These are phyloP conservation scores for Aspergillus awamori DNA, from an alignment of 2,329 filamentous ascomycete genomes.

Conservation along the genomic window DNA sequence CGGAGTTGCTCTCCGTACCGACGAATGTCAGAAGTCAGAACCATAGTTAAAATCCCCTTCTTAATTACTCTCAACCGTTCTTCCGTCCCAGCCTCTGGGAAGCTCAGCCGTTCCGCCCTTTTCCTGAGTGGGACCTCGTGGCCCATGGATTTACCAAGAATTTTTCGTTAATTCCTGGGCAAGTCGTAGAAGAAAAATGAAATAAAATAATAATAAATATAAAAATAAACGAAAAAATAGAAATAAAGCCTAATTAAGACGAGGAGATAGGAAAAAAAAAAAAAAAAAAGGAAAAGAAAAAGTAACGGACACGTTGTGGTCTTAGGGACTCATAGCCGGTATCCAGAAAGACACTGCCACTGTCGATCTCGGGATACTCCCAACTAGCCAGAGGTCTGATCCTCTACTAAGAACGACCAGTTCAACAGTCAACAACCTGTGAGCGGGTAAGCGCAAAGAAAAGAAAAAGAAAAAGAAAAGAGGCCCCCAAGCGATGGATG, in stretches of 20 bases:
- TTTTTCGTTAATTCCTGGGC: no score
- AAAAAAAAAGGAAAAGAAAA: not conserved
- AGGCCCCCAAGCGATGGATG: no score
- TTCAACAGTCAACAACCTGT: not conserved
- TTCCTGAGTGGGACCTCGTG: not conserved
- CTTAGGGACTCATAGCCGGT: not conserved
- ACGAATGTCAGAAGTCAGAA: not conserved
- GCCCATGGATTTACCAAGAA: not conserved
- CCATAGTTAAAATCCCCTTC: not conserved
- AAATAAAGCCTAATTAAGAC: not conserved
- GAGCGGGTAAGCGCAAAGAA: no score
- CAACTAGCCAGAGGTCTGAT: slow-evolving; percentile 11
- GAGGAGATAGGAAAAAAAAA: not conserved
- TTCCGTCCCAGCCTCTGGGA: not conserved
- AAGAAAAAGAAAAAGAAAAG: no score
- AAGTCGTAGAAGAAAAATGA: not conserved
- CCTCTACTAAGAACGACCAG: slow-evolving; percentile 2
- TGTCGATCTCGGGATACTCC: slow-evolving; percentile 8
- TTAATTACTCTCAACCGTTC: not conserved
- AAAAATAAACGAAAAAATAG: not conserved
- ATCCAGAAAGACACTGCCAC: slow-evolving; percentile 7
- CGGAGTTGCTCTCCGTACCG: slow-evolving; percentile 2
- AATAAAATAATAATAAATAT: not conserved
- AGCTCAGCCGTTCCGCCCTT: slow-evolving; percentile 5
- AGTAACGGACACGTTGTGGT: slow-evolving; percentile 1